These are phyloP conservation scores for Phytophthora rubi DNA, from an alignment of 352 stramenopile genomes.

Conservation along the genomic window DNA sequence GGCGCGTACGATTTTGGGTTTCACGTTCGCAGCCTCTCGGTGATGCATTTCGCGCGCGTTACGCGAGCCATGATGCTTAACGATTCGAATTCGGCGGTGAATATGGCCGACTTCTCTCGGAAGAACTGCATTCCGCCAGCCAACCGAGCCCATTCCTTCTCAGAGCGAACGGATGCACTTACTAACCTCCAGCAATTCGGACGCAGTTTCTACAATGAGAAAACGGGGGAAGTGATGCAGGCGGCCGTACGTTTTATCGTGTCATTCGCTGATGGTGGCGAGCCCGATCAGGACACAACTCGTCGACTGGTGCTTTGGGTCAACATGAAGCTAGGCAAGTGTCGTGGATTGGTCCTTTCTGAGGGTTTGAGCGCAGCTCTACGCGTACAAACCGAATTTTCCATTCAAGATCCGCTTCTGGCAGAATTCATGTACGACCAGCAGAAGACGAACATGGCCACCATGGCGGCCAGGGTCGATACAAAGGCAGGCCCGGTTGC, in stretches of 20 bases:
- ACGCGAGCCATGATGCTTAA: background rate
- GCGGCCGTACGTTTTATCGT: background rate
- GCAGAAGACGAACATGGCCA: background rate
- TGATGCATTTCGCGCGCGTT: slow-evolving; percentile 6
- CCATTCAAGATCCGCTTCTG: slow-evolving; percentile 3
- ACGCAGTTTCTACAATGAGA: slow-evolving; percentile 15
- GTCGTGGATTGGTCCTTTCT: slow-evolving; percentile 9
- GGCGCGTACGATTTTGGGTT: slow-evolving; percentile 20
- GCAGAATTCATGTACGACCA: slow-evolving; percentile 12
- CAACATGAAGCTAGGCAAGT: slow-evolving; percentile 21
- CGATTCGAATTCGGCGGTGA: background rate
- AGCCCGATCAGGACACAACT: slow-evolving; percentile 1
- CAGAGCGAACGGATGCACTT: background rate
- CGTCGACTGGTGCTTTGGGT: slow-evolving; percentile 10
- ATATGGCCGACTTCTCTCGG: slow-evolving; percentile 20
- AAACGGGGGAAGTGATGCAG: background rate
- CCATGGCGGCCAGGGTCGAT: background rate
- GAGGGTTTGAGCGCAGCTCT: background rate
- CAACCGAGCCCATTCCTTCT: background rate
- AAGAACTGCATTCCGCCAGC: background rate
- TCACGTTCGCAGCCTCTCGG: background rate
- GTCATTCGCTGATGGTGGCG: background rate
- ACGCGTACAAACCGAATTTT: slow-evolving; percentile 12
- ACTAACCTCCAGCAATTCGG: slow-evolving; percentile 8
- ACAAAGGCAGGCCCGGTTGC: background rate